phyloP scores from a whole-genome alignment of 202 grass and related monocot genomes.

The Saccharum hybrid region DNA sequence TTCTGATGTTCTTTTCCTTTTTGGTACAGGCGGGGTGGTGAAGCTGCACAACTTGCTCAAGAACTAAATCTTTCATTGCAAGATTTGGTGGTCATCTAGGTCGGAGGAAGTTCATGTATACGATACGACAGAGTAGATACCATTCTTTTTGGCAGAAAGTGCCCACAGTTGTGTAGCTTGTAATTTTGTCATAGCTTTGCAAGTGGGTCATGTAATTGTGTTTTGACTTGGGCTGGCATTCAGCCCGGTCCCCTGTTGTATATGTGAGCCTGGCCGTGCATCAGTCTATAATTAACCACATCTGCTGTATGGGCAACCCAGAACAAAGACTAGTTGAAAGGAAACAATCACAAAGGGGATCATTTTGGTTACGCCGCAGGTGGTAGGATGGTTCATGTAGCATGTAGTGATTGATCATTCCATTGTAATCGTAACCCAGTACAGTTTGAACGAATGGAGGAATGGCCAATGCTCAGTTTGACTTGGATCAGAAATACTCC shows the following conservation, averaged over 20 bases:
- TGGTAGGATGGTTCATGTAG: neutral
- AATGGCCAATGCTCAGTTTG: neutral
- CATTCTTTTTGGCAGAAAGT: slow-evolving; percentile 48
- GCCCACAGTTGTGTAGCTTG: slow-evolving; percentile 40
- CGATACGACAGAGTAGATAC: slow-evolving; percentile 47
- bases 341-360: neutral
- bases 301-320: slow-evolving; percentile 35
- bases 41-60: slow-evolving; percentile 62
- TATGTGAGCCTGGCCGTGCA: slow-evolving; percentile 48
- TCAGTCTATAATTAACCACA: slow-evolving; percentile 59
- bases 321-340: neutral
- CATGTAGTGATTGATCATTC: neutral
- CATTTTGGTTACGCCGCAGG: neutral
- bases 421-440: neutral
- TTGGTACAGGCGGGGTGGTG: slow-evolving; percentile 65
- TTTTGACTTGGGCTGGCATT: slow-evolving; percentile 38
- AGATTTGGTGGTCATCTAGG: slow-evolving; percentile 56
- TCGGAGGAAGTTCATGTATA: slow-evolving; percentile 10
- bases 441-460: neutral
- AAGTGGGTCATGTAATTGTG: slow-evolving; percentile 12
- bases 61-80: slow-evolving; percentile 75
- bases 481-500: neutral
- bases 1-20: slow-evolving; percentile 16
- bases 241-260: slow-evolving; percentile 38
- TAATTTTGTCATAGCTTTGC: slow-evolving; percentile 38